These are phyloP conservation scores for Lotus japonicus DNA, from an alignment of 306 rosid species.

Conservation along the genomic window DNA sequence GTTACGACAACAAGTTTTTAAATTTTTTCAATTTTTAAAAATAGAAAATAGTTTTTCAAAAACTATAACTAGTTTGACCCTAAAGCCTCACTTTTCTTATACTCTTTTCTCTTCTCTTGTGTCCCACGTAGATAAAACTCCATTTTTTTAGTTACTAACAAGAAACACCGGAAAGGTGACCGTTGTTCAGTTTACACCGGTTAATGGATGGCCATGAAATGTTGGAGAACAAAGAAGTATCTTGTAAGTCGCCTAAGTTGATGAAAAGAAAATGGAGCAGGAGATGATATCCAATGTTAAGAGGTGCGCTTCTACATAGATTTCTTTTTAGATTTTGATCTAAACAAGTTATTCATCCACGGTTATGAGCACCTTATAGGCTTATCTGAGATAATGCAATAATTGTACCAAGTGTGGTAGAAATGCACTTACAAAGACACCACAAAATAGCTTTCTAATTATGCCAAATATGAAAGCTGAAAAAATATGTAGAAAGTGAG, in stretches of 20 bases:
- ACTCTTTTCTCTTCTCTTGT: neutral
- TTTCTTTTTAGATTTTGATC: neutral
- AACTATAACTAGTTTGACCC: too few species aligned
- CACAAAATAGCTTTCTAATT: too few species aligned
- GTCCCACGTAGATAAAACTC: constrained; percentile 41
- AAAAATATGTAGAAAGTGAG: too few species aligned
- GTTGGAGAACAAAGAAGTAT: constrained; percentile 35
- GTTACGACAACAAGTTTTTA: too few species aligned
- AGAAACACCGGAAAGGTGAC: constrained; percentile 40
- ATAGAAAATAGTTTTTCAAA: too few species aligned
- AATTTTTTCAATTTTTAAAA: too few species aligned
- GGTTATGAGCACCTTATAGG: neutral
- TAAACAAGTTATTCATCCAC: neutral
- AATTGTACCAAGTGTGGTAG: too few species aligned
- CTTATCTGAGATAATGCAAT: neutral
- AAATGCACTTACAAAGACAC: too few species aligned
- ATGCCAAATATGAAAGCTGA: too few species aligned
- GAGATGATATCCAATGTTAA: neutral
- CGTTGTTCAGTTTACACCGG: constrained; percentile 47
- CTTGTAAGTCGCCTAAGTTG: constrained; percentile 46
- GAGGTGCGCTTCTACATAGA: constrained; percentile 7
- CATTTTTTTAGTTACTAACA: too few species aligned
- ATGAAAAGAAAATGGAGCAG: constrained; percentile 50
- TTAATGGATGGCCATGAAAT: constrained; percentile 25
- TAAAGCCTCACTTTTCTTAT: neutral